Evolutionary conservation across 495 filamentous ascomycete genomes (phyloP), one percentile per base, ranked within the genome.

Genomic region (Neurospora sp.): DNA sequence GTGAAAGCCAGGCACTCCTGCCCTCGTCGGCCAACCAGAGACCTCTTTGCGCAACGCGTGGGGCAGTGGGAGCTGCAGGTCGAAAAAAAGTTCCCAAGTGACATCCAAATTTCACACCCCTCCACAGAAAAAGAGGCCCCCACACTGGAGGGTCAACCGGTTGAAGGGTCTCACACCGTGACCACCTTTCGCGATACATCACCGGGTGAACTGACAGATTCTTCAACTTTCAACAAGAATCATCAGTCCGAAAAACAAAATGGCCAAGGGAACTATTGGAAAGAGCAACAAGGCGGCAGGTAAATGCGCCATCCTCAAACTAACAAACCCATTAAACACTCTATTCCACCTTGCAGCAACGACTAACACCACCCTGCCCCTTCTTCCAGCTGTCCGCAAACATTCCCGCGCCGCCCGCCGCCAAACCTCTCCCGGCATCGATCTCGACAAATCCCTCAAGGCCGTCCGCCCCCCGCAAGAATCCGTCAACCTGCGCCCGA

Each of bases 361-460:
- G 0, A 47, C 35, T 61, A 22, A 71, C 41, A 74, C 14, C 45
- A 73, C 31, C 41, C 20, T 53, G 22, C 71, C 68, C 20, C 20
- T n/a, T 35, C 16, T 16, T 42, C 16, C 74, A 85, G 85, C 74
- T 39, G 79, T 82, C 27, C 85, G 83, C 10, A 53, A 87, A 69
- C 91, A 91, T 81, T 93, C 92, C 70, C 90, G 92, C 41, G 91
- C 90, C 38, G 90, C 90, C 75, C 86, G 90, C 76, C 89, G 93
- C 69, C 92, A 87, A 45, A 88, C 87, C 35, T 92, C 91, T 16
- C 91, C 90, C 14, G 85, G 89, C 78, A 87, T 93, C 80, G 84
- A 94, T 78, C 84, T 89, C 73, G 92, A 94, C 83, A 93, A 93
- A 82, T 93, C 92, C 3, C 81, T 94, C 44, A 89, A 89, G 75